Evolutionary conservation across 208 protist species (phyloP), one percentile per base, ranked within the genome.

Genomic region (Leishmania tropica): DNA sequence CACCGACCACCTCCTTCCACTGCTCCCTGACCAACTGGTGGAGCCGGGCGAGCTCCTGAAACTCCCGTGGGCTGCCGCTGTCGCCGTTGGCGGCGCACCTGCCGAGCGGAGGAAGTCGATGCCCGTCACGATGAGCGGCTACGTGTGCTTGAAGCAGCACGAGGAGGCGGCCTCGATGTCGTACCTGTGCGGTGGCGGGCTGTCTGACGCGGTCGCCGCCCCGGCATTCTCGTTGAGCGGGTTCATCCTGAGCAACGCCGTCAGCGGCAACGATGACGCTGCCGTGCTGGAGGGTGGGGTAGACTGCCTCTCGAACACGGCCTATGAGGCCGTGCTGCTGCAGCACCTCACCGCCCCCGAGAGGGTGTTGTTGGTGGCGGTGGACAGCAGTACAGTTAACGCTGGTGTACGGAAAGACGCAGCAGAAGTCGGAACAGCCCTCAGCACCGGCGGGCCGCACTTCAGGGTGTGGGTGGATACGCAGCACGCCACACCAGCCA

Each of bases 261-360:
- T 37, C 15, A 60, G 48, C 5, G 60, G 10, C 5, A 11, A 37
- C 13, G 65, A n/a, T 13, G n/a, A 47, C 37, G 67, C 5, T 70
- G 58, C 47, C 42, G 51, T 62, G 21, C 13, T 88, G 24, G 80
- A 74, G 21, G 75, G 77, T 8, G 76, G 75, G 1, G 81, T 84
- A 6, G 87, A 90, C 31, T 56, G 28, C 13, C 42, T 74, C 4
- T 81, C 81, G 7, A 67, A 48, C n/a, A 62, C 58, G 0, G 56
- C 83, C 21, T 80, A 85, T 11, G 82, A 89, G 28, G 62, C 78
- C 10, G 62, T 84, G 19, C 42, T 86, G 19, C 74, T 83, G 28
- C 80, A 80, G 75, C 88, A 89, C 19, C 64, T 89, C 28, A n/a
- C 75, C 10, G 80, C 88, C 13, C 88, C 88, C 40, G 85, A 91